Conservation (phyloP, 148 eudicot species). For the Vaccinium darrowii region DNA sequence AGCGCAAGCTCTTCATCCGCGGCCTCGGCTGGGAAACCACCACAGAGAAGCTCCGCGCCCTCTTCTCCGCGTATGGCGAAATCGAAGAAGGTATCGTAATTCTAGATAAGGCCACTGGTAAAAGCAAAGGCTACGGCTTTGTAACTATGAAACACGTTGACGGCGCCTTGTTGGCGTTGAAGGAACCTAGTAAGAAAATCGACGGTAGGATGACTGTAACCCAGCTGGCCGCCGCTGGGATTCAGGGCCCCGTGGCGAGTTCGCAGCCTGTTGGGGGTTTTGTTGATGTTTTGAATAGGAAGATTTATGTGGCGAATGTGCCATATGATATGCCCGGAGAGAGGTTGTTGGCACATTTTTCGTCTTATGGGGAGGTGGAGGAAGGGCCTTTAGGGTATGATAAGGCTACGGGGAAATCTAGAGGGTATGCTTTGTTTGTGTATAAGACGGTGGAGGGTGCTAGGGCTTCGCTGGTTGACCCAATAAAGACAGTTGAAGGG, state of each 20-base stretch:
- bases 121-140: slow-evolving; percentile 71
- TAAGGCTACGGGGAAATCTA: slow-evolving; percentile 72
- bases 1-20: slow-evolving; percentile 68
- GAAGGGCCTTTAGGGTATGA: slow-evolving; percentile 84
- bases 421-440: slow-evolving; percentile 75
- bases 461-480: slow-evolving; percentile 51
- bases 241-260: slow-evolving; percentile 18
- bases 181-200: slow-evolving; percentile 72
- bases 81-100: slow-evolving; percentile 72
- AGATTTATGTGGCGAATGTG: slow-evolving; percentile 71
- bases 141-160: slow-evolving; percentile 64
- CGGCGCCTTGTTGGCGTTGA: slow-evolving; percentile 62
- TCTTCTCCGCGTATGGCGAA: slow-evolving; percentile 55
- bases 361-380: slow-evolving; percentile 65
- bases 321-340: slow-evolving; percentile 60
- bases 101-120: slow-evolving; percentile 53
- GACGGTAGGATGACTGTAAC: slow-evolving; percentile 70
- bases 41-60: slow-evolving; percentile 44
- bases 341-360: slow-evolving; percentile 49
- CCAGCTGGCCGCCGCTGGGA: slow-evolving; percentile 52
- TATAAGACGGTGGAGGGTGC: slow-evolving; percentile 70
- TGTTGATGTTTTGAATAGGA: slow-evolving; percentile 53
- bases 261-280: background rate
- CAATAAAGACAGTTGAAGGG: slow-evolving; percentile 62
- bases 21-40: slow-evolving; percentile 83